Evolutionary conservation across 2,329 filamentous ascomycete species (phyloP), one percentile per base, ranked within the genome.

Genomic region (Aspergillaceae sp.): DNA sequence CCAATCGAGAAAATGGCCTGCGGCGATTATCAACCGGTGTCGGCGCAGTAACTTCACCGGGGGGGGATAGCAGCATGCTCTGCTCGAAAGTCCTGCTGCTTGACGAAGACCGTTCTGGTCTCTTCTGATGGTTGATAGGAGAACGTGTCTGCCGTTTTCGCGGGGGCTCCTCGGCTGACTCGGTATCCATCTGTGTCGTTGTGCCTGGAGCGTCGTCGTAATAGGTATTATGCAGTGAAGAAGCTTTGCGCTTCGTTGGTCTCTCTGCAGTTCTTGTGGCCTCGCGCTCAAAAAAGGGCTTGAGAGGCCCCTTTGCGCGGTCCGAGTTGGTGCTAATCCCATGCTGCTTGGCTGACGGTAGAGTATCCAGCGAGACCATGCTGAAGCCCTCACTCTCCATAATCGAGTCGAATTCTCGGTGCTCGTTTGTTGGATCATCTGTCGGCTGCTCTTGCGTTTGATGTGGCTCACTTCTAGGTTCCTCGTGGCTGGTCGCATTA

Each of bases 341-440:
- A 47, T 69, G 64, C 51, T 73, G 67, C 51, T 67, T 67, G 26
- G 72, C 65, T 3, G 75, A 78, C 4, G 73, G 73, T 26, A 78
- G 59, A 3, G 75, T 75, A 47, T 76, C 71, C 40, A 78, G 60
- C 8, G 76, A 77, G 41, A 78, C 75, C 74, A 78, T 77, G 47
- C 74, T 78, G 49, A 78, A 78, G 3, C 72, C 75, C 63, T 78
- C 75, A 51, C 75, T 77, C 58, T 78, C 75, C 51, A 78, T 66
- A 19, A 78, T 75, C 1, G 75, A 74, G 56, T 78, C 75, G 49
- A 74, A 75, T 40, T 75, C 74, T 35, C 61, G 60, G 44, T 72
- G 64, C 11, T 70, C 67, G 29, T 70, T 62, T 4, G 63, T 70
- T 29, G 67, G 66, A 44, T 72, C 64, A 27, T 47, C 48, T 11